phyloP scores from a whole-genome alignment of 164 flowering plant species.

The Magnolia kwangsiensis region DNA sequence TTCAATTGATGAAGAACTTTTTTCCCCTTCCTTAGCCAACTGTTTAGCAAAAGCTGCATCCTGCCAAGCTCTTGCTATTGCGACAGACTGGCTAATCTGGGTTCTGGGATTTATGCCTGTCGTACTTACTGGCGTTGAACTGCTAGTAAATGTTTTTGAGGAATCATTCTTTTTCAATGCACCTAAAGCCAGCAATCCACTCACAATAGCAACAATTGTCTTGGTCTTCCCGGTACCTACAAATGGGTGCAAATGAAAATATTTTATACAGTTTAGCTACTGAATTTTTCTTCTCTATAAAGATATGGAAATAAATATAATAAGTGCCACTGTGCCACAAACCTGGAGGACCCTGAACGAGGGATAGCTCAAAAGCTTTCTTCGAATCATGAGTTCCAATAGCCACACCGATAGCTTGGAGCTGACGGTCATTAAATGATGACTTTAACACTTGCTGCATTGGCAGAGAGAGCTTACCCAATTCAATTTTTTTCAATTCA shows the following conservation, averaged over 20 bases:
- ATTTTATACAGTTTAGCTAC: neutral
- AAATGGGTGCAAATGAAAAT: slow-evolving; percentile 12
- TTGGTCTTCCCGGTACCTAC: slow-evolving; percentile 97
- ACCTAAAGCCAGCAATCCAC: slow-evolving; percentile 68
- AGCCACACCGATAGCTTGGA: slow-evolving; percentile 67
- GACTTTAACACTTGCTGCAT: slow-evolving; percentile 55
- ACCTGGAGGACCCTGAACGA: slow-evolving; percentile 99
- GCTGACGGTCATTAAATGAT: slow-evolving; percentile 80
- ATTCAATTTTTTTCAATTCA: slow-evolving; percentile 27
- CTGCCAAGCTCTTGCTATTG: slow-evolving; percentile 93
- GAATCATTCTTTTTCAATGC: slow-evolving; percentile 22
- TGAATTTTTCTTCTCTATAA: neutral
- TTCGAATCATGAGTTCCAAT: slow-evolving; percentile 38
- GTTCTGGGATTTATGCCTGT: slow-evolving; percentile 29
- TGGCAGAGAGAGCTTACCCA: slow-evolving; percentile 50
- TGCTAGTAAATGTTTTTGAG: slow-evolving; percentile 13
- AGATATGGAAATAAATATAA: too few relatives aligned
- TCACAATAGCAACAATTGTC: slow-evolving; percentile 85
- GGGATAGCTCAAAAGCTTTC: slow-evolving; percentile 59
- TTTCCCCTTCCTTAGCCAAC: slow-evolving; percentile 46
- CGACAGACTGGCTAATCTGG: slow-evolving; percentile 51
- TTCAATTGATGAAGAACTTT: slow-evolving; percentile 27
- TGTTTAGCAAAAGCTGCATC: slow-evolving; percentile 91
- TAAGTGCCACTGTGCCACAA: neutral
- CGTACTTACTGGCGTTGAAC: slow-evolving; percentile 20